Evolutionary conservation across 73 alveolate species (phyloP).

Genomic region (Urostyla sp.): DNA sequence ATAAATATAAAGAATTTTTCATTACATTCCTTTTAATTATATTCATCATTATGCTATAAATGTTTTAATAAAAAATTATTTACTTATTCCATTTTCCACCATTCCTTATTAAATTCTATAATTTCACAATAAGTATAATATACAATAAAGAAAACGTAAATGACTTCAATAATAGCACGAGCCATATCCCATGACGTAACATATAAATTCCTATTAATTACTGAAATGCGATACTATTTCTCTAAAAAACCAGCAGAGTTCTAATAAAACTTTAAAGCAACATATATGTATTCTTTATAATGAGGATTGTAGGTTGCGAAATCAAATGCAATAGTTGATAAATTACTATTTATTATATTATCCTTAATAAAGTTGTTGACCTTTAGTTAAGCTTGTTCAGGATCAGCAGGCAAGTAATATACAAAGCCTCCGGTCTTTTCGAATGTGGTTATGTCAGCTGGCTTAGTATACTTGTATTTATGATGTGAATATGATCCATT

Average conservation of each 20-base stretch:
- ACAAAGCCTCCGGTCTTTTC: conserved; percentile 42
- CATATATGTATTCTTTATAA: background rate
- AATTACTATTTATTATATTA: background rate
- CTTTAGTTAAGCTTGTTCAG: background rate
- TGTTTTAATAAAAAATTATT: background rate
- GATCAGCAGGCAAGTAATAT: background rate
- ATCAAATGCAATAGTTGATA: conserved; percentile 11
- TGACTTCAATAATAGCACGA: conserved; percentile 42
- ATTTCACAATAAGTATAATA: conserved; percentile 31
- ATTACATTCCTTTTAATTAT: background rate
- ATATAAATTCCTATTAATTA: conserved; percentile 27
- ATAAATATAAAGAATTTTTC: background rate
- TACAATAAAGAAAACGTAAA: conserved; percentile 34
- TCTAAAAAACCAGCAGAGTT: conserved; percentile 28
- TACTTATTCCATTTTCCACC: conserved; percentile 25
- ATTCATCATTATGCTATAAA: background rate
- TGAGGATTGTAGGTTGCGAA: conserved; percentile 36
- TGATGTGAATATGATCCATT: background rate
- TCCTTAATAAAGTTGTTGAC: conserved; percentile 2
- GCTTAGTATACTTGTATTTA: background rate
- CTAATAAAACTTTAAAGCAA: background rate
- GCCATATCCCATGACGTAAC: background rate
- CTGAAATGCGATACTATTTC: background rate
- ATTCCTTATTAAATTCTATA: conserved; percentile 32
- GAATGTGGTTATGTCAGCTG: conserved; percentile 1